Base-by-base conservation (phyloP, 2,329 filamentous ascomycete genomes). In the Colletotrichum sp. region DNA sequence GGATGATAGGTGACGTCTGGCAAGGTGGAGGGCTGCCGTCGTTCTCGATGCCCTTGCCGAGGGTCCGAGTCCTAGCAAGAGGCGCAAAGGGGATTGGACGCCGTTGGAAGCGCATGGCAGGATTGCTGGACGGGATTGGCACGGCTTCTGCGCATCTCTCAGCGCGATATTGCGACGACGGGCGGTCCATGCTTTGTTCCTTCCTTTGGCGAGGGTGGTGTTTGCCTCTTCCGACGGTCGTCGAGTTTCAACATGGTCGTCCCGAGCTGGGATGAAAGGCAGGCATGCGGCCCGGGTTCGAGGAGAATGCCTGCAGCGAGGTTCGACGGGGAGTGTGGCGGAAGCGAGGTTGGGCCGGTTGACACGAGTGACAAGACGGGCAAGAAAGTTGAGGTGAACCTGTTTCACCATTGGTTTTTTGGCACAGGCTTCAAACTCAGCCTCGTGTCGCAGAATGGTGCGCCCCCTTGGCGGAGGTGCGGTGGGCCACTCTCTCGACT, bases 401-500 rank as follows among this genome's bases (percentile, higher is more conserved):
- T 76, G 75, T 76, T 76, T 76, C 75, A 76, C 75, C 75, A 76
- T 71, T 9, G 28, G 13, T 7, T 24, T 63, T 74, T 76, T 71
- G 75, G 75, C 71, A 75, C 75, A 75, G 75, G 75, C 75, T 76
- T 76, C 71, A 76, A 76, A 76, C 75, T 70, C 62, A 69, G 75
- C 75, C 75, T 76, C 71, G 44, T 69, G 75, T 76, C 66, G 52
- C 75, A 76, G 66, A 49, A 71, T 67, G 65, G 59, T 36, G 73
- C 64, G 39, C 68, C 73, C 55, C 72, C 69, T 64, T 72, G 69
- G 69, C 26, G 55, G 34, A 67, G n/a, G 39, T 67, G 67, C 57
- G 44, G 24, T 34, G 44, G 67, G 64, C 39, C 32, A 10, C n/a
- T 16, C 8, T 15, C 18, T 59, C 16, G 13, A 24, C 55, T 28